Base-by-base conservation (phyloP, 257 asterid species). In the Cruciata laevipes region DNA sequence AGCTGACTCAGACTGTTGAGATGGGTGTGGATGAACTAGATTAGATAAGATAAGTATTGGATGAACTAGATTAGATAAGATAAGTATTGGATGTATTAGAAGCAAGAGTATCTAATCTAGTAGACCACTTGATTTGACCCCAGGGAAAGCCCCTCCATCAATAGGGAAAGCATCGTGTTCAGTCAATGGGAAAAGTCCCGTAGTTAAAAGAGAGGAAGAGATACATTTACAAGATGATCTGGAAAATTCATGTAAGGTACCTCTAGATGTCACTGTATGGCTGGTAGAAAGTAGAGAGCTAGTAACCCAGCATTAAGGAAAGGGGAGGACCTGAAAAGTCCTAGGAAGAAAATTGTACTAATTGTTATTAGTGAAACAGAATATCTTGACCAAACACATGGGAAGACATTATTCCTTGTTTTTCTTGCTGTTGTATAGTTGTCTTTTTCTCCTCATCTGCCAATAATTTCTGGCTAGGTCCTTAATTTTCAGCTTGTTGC, bases 401-500 rank as follows among this genome's bases (percentile, higher is more conserved):
- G 51, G 51, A 42, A 42, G 18, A 42, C 51, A 42, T 42, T 42
- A 42, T 42, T 42, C 51, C 51, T 12, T 42, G 51, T 51, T 49
- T 10, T 23, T 21, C 56, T 61, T 58, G n/a, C 24, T 24, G 18
- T 18, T n/a, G 20, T 47, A 4, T 47, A 17, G 21, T 53, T 53
- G 1, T 5, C 33, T 13, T 6, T n/a, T 60, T 24, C 27, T 51
- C 17, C 10, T 31, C 58, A 27, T 16, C 58, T 2, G 25, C 58
- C 44, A 47, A 49, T 7, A 27, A 31, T 17, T 49, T 31, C 6
- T 51, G n/a, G 57, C 13, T 42, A 57, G 17, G 60, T 60, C 62
- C 31, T 63, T 63, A 27, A 65, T 51, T 70, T 51, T 42, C 42
- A 35, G 38, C 32, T 32, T 14, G 44, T 61, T 71, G 44, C 21